Base-by-base conservation (phyloP, 2,329 filamentous ascomycete genomes). In the Dactylellina leptospora region DNA sequence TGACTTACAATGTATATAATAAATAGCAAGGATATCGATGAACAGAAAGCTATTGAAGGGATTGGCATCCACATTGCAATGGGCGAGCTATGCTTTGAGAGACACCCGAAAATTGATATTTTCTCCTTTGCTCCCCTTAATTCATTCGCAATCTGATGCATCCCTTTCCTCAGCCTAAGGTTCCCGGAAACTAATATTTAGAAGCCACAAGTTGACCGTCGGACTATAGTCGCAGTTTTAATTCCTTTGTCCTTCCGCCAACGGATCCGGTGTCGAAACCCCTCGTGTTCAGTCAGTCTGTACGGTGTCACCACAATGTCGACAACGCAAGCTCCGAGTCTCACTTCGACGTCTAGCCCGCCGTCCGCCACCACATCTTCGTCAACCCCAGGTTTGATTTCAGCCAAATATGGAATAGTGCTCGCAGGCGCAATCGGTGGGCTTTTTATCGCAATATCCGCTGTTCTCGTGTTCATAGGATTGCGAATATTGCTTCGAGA, bases 371-470 rank as follows among this genome's bases (percentile, higher is more conserved):
- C 61, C 27, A 58, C 53, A 44, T 30, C 30, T 10, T 66, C 61
- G 36, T 45, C 60, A n/a, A 22, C 45, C 11, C 40, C 50, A n/a
- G 40, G 20, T n/a, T 47, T 38, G 23, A 48, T 66, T 27, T 44
- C 61, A 1, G 50, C 51, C n/a, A 66, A 66, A 44, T 58, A 66
- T 30, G 61, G 61, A 3, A 47, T 66, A 6, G 47, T 66, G 22
- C 30, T 66, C 30, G 51, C 61, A 3, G 51, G 30, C 1, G 18
- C 42, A 16, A 42, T 66, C 51, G 61, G 61, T 33, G 44, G 51
- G 10, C 25, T 66, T 28, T 51, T 66, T 6, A 28, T 66, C 16
- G 30, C 58, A 1, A 44, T 66, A n/a, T 59, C 62, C 11, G 54
- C 54, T 25, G 48, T 40, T 20, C 27, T 68, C 11, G 62, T 68